A percentile compares a stretch with the other conserved stretches of the same genome.
These are phyloP conservation scores for Annona cherimola DNA, from an alignment of 164 flowering plant species.

Conservation along the genomic window DNA sequence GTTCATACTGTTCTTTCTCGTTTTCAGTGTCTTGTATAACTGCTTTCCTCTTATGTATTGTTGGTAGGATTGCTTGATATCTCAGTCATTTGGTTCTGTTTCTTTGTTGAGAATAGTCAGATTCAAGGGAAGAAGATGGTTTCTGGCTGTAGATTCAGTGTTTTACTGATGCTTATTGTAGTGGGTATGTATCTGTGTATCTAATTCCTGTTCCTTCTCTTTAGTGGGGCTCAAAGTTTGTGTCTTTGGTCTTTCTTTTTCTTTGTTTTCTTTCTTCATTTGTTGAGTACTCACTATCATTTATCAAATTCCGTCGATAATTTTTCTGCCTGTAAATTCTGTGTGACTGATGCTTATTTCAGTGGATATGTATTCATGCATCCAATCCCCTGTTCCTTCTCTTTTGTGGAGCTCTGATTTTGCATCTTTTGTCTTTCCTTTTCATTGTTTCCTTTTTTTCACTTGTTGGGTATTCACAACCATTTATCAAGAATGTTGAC, in stretches of 20 bases:
- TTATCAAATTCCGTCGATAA: background rate
- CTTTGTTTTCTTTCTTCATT: background rate
- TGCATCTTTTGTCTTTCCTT: background rate
- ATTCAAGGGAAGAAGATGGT: conserved; percentile 28
- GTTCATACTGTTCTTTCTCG: background rate
- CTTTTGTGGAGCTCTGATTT: background rate
- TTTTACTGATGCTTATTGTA: conserved; percentile 33
- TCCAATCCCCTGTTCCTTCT: background rate
- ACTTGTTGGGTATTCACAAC: too few species aligned
- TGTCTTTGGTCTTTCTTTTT: background rate
- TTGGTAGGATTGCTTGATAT: background rate
- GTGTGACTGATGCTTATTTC: background rate
- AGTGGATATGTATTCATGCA: background rate
- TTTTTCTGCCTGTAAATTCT: background rate
- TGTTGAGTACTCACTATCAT: background rate
- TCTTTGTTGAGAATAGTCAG: conserved; percentile 8
- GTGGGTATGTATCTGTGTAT: conserved; percentile 26
- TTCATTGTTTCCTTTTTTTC: background rate
- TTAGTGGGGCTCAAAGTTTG: background rate
- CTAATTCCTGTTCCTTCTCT: background rate
- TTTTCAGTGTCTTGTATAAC: background rate
- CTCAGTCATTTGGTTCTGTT: background rate
- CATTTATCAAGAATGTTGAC: too few species aligned
- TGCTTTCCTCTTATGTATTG: background rate
- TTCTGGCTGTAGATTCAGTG: conserved; percentile 19